These are phyloP conservation scores for grape (Vitis vinifera) DNA, from an alignment of 164 flowering plant species.

Conservation along the genomic window ASM3070453v1 NC_081815.1:1695501-1696000, in stretches of 20 bases:
- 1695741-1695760: neutral
- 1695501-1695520: constrained; percentile 51
- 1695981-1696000: constrained; percentile 81
- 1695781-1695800: neutral
- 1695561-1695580: neutral
- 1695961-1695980: constrained; percentile 92
- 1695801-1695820: constrained; percentile 91
- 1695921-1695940: constrained; percentile 83
- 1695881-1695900: constrained; percentile 84
- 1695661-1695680: constrained; percentile 66
- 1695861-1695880: constrained; percentile 53
- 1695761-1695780: neutral
- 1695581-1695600: neutral
- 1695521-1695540: neutral
- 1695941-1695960: constrained; percentile 79
- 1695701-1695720: neutral
- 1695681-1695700: constrained; percentile 38
- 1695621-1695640: constrained; percentile 60
- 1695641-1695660: constrained; percentile 58
- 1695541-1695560: neutral
- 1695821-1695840: constrained; percentile 76
- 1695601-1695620: constrained; percentile 24
- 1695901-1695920: constrained; percentile 79
- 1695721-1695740: neutral
- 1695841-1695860: constrained; percentile 67